Evolutionary conservation across 148 eudicot species (phyloP), one percentile per base, ranked within the genome.

Genomic region (Cornus controversa): DNA sequence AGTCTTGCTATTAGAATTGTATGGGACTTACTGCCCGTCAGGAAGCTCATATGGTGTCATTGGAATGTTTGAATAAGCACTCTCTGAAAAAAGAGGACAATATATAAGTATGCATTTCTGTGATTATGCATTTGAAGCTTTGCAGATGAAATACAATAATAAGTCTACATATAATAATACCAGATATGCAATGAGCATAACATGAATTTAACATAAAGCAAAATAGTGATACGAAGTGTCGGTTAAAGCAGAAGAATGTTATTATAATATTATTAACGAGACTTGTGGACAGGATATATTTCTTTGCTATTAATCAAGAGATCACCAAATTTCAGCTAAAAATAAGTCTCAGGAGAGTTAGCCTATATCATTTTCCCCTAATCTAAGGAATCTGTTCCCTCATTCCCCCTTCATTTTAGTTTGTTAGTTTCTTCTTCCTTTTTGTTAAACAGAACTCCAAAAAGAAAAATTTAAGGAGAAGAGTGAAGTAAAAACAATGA

Each of bases 21-120:
- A 81, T 75, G 42, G 71, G 64, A 87, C 97, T 96, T 88, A 96
- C 99, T 96, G 98, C 63, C 99, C 99, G 84, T 96, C 98, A 81
- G 99, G 99, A 83, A 96, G 99, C 82, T 91, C 97, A 83, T 93
- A 93, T 70, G 99, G 74, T 50, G 98, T 93, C 99, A 91, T 96
- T 74, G 98, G 99, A 77, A 96, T 96, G 80, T 91, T 96, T 78
- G 99, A 90, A 84, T 93, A 96, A n/a, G 93, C 79, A 80, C 73
- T 84, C 78, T 96, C 99, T 96, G 93, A 45, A 83, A 76, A 81
- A 53, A 70, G 9, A 82, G 26, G 20, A 78, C 72, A 77, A 26
- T 74, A 47, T 71, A 66, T 18, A 20, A 72, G 34, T 27, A 45
- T 20, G n/a, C 54, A 53, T 1, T 14, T 34, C 11, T 67, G 78